These are phyloP conservation scores for Fusarium caatingaense DNA, from an alignment of 2,329 filamentous ascomycete genomes.

Conservation along the genomic window DNA sequence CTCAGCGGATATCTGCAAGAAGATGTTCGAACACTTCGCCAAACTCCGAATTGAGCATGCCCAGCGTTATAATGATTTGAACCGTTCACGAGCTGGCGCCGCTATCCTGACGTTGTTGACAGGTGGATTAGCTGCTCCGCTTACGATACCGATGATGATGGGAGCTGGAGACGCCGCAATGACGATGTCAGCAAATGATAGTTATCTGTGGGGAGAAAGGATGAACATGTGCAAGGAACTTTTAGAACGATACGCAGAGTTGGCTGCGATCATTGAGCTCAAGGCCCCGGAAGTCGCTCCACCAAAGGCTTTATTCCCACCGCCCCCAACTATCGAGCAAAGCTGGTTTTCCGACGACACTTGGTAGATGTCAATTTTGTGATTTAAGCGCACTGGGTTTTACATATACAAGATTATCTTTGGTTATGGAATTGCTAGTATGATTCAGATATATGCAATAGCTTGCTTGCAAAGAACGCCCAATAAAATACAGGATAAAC, in stretches of 20 bases:
- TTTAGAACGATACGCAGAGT: neutral
- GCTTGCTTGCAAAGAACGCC: neutral
- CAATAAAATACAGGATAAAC: neutral
- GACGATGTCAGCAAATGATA: constrained; percentile 8
- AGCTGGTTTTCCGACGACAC: constrained; percentile 19
- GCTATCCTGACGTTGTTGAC: constrained; percentile 14
- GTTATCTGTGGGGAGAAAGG: constrained; percentile 3
- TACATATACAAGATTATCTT: neutral
- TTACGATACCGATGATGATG: constrained; percentile 27
- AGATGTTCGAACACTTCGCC: constrained; percentile 17
- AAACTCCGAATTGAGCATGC: constrained; percentile 6
- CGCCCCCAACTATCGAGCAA: neutral
- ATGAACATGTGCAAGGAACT: constrained; percentile 1
- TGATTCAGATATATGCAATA: neutral
- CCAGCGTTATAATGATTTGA: constrained; percentile 4
- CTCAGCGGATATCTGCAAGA: constrained; percentile 4
- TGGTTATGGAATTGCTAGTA: neutral
- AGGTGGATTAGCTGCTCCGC: neutral
- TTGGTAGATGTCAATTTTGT: neutral
- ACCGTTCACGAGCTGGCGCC: constrained; percentile 8
- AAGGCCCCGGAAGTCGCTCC: neutral
- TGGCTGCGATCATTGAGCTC: neutral
- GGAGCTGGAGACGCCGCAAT: constrained; percentile 7
- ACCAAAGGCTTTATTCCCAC: neutral
- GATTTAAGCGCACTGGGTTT: neutral